Evolutionary conservation across 768 basidiomycete genomes (phyloP), one percentile per base, ranked within the genome.

Genomic region (Leccinum ochraceum): DNA sequence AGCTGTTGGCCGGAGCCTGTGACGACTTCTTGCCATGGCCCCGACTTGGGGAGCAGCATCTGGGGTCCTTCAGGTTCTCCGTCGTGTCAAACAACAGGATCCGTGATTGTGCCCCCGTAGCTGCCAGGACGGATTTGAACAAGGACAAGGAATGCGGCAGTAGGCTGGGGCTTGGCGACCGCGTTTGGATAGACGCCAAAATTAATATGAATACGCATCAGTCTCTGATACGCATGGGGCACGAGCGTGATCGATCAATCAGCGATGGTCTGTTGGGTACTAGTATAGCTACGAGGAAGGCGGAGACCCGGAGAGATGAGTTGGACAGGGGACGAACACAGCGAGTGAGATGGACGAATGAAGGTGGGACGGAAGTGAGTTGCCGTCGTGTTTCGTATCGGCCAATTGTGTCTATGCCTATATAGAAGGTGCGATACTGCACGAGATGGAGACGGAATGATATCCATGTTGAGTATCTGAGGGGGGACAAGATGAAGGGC

Each of bases 151-250:
- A 53, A 54, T 61, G 65, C 66, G 63, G 68, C 58, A 37, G 60
- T 69, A 69, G 62, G 55, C 57, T 67, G 67, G 62, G 54, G 60
- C 68, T 64, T 64, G 65, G 67, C 65, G 54, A 57, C 68, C 65
- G 28, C 3, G 65, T 61, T 68, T 36, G 57, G 67, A 30, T 20
- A 53, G 58, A 32, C 54, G 59, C 51, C 46, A 48, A 32, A 46
- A 28, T 32, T 36, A 26, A 54, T 60, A 58, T 63, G 4, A 26
- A 46, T 36, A n/a, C 20, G 52, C 39, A 58, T 63, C 63, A 57
- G 51, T 9, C 34, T 59, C 39, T 62, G 60, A 67, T 63, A 54
- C 60, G 48, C 58, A 48, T 59, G 54, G 42, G 37, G 54, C 39
- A 26, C 17, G 30, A 48, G 39, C 32, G 42, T 20, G 52, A 67